phyloP scores from a whole-genome alignment of 768 basidiomycete species.

The Auricularia sp. region DNA sequence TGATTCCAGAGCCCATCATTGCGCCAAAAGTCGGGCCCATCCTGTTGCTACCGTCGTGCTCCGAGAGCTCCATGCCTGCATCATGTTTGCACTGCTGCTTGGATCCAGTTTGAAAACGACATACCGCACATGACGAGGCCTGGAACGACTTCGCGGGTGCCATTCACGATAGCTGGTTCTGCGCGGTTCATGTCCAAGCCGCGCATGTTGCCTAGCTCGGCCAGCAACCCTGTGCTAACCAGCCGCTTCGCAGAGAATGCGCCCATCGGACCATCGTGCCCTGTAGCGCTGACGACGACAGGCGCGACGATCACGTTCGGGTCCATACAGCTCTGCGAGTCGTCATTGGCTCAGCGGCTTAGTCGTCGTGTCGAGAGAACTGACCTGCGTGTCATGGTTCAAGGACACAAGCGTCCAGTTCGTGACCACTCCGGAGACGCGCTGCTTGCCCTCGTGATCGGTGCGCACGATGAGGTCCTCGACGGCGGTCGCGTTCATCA shows the following conservation, averaged over 20 bases:
- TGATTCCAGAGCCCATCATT: conserved; percentile 70
- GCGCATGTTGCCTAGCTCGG: conserved; percentile 70
- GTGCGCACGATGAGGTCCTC: conserved; percentile 66
- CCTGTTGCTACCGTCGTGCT: conserved; percentile 70
- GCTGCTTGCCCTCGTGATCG: conserved; percentile 34
- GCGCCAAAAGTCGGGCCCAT: conserved; percentile 74
- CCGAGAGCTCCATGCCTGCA: conserved; percentile 71
- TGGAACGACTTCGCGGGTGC: conserved; percentile 65
- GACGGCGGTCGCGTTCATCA: conserved; percentile 74
- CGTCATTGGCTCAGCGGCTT: not conserved
- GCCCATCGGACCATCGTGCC: conserved; percentile 73
- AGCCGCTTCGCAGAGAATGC: conserved; percentile 74
- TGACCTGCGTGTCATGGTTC: conserved; percentile 61
- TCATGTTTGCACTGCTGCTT: conserved; percentile 7
- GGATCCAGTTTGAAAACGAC: conserved; percentile 15
- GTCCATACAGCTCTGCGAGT: conserved; percentile 35
- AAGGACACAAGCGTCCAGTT: conserved; percentile 44
- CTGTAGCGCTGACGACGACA: conserved; percentile 59
- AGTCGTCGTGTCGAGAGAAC: not conserved
- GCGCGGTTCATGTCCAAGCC: conserved; percentile 74
- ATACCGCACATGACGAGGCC: conserved; percentile 65
- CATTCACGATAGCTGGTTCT: conserved; percentile 73
- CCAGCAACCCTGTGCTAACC: conserved; percentile 62
- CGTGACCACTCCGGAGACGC: conserved; percentile 44
- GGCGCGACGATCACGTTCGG: conserved; percentile 78